Evolutionary conservation across 1,139 yeast species (phyloP), one percentile per base, ranked within the genome.

Genomic region (Yamadazyma triangularis): DNA sequence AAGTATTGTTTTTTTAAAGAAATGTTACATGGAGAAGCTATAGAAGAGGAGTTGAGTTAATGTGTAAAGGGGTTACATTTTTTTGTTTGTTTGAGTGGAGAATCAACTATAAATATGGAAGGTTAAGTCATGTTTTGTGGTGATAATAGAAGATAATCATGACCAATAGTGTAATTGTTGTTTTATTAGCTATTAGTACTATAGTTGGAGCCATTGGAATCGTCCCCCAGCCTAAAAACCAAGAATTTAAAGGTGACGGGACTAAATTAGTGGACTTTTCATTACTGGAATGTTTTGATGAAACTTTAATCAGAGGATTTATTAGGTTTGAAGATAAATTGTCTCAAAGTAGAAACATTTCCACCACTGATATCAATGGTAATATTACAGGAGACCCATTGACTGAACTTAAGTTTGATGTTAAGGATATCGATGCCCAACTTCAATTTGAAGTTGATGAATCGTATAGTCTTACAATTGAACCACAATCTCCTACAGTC

Each of bases 391-490:
- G 8, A 18, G 20, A 18, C 6, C 20, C 20, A 18, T 18, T 18
- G 9, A 18, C 20, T 7, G 9, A 9, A 6, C 20, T 18, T 18
- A 18, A 18, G 9, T 18, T 18, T 18, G 9, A 18, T 4, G 44
- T 66, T 20, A 46, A 42, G 2, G 58, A 61, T 34, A 33, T 38
- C 27, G 42, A 47, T 13, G 59, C 60, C 7, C 59, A 51, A 21
- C 47, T 68, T 30, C 69, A 64, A 40, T 46, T 58, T 24, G 70
- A 66, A 4, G 70, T 66, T 13, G 58, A 67, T 40, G 74, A 69
- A 44, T 50, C 64, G 3, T 69, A 67, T 42, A 35, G 44, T n/a
- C 42, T 68, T 29, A 32, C 20, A 4, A 44, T 56, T 4, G 30
- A 24, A 6, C 15, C 15, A n/a, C 11, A 25, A n/a, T 12, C 12